Evolutionary conservation across 2,329 filamentous ascomycete genomes (phyloP).

Genomic region (Talaromyces funiculosus): DNA sequence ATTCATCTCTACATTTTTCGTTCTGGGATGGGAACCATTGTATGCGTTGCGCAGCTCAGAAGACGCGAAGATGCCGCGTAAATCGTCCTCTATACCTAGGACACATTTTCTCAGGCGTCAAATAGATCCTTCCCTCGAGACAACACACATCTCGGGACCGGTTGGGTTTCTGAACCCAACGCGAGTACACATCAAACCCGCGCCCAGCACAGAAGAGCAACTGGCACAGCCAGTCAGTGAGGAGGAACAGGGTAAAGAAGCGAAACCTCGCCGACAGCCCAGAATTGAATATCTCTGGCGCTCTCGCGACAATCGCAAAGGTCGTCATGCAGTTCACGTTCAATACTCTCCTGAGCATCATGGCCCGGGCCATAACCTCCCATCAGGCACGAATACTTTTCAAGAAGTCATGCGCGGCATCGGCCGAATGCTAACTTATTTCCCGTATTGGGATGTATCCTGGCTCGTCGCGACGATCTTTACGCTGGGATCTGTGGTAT

Average conservation of each 20-base stretch:
- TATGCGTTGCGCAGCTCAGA: background rate
- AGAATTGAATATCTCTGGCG: slow-evolving; percentile 34
- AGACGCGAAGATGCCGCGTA: background rate
- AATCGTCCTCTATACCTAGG: background rate
- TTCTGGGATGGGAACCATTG: background rate
- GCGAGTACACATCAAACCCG: slow-evolving; percentile 29
- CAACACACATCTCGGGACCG: slow-evolving; percentile 30
- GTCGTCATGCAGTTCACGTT: slow-evolving; percentile 39
- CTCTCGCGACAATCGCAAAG: slow-evolving; percentile 45
- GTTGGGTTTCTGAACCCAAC: slow-evolving; percentile 49
- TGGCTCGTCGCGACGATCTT: slow-evolving; percentile 52
- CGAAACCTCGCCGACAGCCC: slow-evolving; percentile 5
- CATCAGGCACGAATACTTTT: slow-evolving; percentile 28
- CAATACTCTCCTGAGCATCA: slow-evolving; percentile 19
- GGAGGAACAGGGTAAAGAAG: background rate
- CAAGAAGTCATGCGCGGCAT: slow-evolving; percentile 34
- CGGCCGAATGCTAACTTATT: slow-evolving; percentile 46
- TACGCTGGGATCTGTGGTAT: slow-evolving; percentile 50
- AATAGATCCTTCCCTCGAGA: slow-evolving; percentile 1
- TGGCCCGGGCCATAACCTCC: slow-evolving; percentile 24
- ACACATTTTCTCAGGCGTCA: slow-evolving; percentile 2
- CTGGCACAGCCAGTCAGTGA: slow-evolving; percentile 1
- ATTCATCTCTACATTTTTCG: background rate
- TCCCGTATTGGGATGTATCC: slow-evolving; percentile 53
- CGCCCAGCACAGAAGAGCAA: slow-evolving; percentile 7